Base-by-base conservation (phyloP, 139 green algal genomes). In the Spirogloea muscicola region DNA sequence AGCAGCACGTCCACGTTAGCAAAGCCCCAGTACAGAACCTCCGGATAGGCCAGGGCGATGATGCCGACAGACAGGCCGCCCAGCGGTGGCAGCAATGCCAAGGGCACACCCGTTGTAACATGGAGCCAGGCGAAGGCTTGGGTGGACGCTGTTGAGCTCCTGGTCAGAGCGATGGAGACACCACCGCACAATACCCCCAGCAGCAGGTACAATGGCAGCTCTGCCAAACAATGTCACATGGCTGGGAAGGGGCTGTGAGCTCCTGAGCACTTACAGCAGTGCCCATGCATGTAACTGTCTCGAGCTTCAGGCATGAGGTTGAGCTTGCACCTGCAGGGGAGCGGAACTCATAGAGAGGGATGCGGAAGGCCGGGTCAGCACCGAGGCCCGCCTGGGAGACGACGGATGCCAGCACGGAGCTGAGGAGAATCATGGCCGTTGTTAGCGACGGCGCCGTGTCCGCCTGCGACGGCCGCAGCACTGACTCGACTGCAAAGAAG, bases 401-500 rank as follows among this genome's bases (percentile, higher is more conserved):
- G 33, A 81, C 61, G 13, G 87, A 76, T 1, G 89, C 87, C 34
- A 90, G 62, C 16, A 94, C 89, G 29, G 74, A 80, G 0, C 87
- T 82, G 27, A 95, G 84, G 39, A 93, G 86, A 3, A 93, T 86
- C 82, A 91, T 89, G 38, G 86, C 88, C 0, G 91, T 70, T 42
- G 73, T 75, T 7, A 81, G 73, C 13, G 41, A 84, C 31, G 41
- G n/a, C 6, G 59, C 48, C 0, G 25, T 39, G 29, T 76, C 36
- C 42, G 38, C 33, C 13, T 27, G 36, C 6, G 67, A 59, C 9
- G 82, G 84, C 25, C 84, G 77, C 25, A 93, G 81, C 6, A 86
- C 73, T 29, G 84, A 79, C 80, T 93, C 89, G 2, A 97, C 84
- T 5, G 92, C 93, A 72, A 97, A 98, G 64, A 98, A 93, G 0